Evolutionary conservation across 2,329 filamentous ascomycete genomes (phyloP), one percentile per base, ranked within the genome.

Genomic region (Neopestalotiopsis clavispora): DNA sequence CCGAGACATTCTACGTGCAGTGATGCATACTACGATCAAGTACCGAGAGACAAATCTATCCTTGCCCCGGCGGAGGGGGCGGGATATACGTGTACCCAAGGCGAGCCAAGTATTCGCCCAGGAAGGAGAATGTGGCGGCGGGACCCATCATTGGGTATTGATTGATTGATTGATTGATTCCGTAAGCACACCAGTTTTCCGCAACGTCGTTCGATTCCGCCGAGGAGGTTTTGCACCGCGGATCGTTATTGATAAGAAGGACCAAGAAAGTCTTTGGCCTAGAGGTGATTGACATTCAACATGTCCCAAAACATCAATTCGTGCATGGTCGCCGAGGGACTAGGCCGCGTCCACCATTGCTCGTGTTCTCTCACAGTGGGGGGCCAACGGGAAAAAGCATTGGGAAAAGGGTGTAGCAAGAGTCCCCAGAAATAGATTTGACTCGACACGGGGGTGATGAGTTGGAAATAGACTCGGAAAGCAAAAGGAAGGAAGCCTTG

Each of bases 351-450:
- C 14, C 59, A 28, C 59, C 17, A 28, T 62, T 62, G 59, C n/a
- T 20, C 32, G 30, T 20, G 34, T 34, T 30, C 30, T 30, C 30
- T 28, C 57, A 17, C 10, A n/a, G 23, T 23, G 30, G 23, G 57
- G 14, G 30, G 57, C 6, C 34, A 10, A 38, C 13, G 30, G 57
- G 12, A 62, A 62, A 14, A 62, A 62, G 59, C 59, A 62, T 28
- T 28, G 23, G 23, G 23, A 28, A 28, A 28, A 28, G 23, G 23
- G 23, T 28, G 23, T 28, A 28, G 23, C 23, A 28, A 28, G 23
- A 23, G 59, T 62, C 59, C 32, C 32, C 59, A 28, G 59, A 61
- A 40, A 61, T 30, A 61, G 32, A 34, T 20, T 61, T 30, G 30
- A 52, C 45, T 20, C 45, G 45, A 20, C 14, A 20, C 9, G 42